Evolutionary conservation across 768 basidiomycete genomes (phyloP), one percentile per base, ranked within the genome.

Genomic region (Boletus insuetus): DNA sequence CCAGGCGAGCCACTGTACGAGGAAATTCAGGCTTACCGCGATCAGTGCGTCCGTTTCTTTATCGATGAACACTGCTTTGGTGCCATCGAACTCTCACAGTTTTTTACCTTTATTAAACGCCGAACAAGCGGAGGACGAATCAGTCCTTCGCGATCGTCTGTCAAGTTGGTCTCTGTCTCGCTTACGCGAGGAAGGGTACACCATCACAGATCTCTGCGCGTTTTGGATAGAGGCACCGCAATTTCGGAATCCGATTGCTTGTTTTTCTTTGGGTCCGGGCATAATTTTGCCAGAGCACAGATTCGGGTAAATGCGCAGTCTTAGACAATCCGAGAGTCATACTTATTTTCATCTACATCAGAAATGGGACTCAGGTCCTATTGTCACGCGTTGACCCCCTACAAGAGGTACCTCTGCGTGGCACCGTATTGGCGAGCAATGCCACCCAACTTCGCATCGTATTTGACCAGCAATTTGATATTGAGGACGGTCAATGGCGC

Each of bases 121-220:
- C 13, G 91, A 94, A 69, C 84, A 86, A 65, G 77, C 74, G 1
- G 83, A 89, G 61, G 82, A 81, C 38, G 83, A 86, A 58, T 77
- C 78, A 2, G 75, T 81, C 1, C 65, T 89, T 22, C 77, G 76
- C 47, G 76, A 87, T 56, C 82, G 91, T 35, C 76, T 94, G 16
- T 75, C 82, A 1, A 80, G 78, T 16, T 92, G 91, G 91, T 75
- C 82, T 12, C 53, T 86, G 5, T 73, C 77, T 26, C 78, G 81
- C 20, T 72, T 93, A 41, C 71, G 77, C 58, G 73, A 79, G n/a
- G 86, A 87, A 60, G 91, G 91, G 0, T 92, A 90, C 62, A 82
- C 84, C 49, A 64, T 94, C 32, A 85, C 83, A 0, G 82, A 76
- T 17, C 72, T 92, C 22, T 77, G 72, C 16, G 89, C 81, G 0